Percentiles rank a stretch among this genome's conserved stretches.
Evolutionary conservation across 129 eudicot genomes (phyloP).

Genomic region (Glebionis coronaria): DNA sequence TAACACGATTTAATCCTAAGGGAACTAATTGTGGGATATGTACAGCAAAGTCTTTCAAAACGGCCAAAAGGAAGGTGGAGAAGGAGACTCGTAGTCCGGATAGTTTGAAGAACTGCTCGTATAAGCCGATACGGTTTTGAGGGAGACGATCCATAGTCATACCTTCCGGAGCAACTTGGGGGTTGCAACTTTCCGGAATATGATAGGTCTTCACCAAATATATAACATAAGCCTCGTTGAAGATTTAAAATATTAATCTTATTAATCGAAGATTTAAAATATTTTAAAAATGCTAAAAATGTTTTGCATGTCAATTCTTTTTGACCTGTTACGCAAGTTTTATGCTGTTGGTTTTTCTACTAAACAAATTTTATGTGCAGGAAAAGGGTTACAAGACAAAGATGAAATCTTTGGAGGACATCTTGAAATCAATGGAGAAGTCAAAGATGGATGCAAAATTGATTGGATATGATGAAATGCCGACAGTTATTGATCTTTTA

Average conservation of each 20-base stretch:
- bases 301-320: neutral
- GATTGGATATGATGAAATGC: slow-evolving; percentile 75
- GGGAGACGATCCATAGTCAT: too few relatives aligned
- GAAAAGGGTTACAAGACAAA: slow-evolving; percentile 64
- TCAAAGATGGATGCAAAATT: slow-evolving; percentile 50
- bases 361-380: slow-evolving; percentile 36
- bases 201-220: too few relatives aligned
- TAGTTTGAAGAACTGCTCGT: too few relatives aligned
- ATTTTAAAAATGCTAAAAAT: neutral
- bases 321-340: neutral
- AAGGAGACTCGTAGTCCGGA: too few relatives aligned
- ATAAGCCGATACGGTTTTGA: too few relatives aligned
- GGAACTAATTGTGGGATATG: too few relatives aligned
- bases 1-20: too few relatives aligned
- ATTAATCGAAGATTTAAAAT: neutral
- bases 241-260: slow-evolving; percentile 19
- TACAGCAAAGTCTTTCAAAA: too few relatives aligned
- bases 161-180: too few relatives aligned
- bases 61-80: too few relatives aligned
- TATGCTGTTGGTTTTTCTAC: neutral
- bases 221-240: too few relatives aligned
- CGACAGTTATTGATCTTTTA: slow-evolving; percentile 24
- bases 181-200: too few relatives aligned
- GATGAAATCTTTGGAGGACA: slow-evolving; percentile 59
- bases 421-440: slow-evolving; percentile 37